Conservation (phyloP, 306 rosid species). For the Fragaria vesca region DNA sequence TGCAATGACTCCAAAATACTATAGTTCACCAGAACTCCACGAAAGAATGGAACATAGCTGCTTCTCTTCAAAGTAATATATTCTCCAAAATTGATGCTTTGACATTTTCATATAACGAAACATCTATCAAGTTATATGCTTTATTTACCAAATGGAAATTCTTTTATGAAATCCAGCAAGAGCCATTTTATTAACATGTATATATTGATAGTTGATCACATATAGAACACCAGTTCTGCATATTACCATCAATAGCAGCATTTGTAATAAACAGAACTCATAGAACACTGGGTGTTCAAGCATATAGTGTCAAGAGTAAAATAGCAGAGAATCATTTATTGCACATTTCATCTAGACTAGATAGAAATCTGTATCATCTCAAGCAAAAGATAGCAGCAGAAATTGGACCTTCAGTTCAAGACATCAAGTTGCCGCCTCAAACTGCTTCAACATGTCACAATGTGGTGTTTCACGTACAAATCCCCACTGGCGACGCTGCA, state of each 20-base stretch:
- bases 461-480: slow-evolving; percentile 85
- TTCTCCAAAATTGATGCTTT: background rate
- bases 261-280: background rate
- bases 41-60: background rate
- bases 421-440: slow-evolving; percentile 41
- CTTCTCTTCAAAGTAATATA: background rate
- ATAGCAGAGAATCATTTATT: slow-evolving; percentile 37
- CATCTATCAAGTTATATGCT: background rate
- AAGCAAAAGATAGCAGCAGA: slow-evolving; percentile 32
- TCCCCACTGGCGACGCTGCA: slow-evolving; percentile 94
- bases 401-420: slow-evolving; percentile 39
- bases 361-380: slow-evolving; percentile 40
- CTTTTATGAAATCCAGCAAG: background rate
- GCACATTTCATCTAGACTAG: slow-evolving; percentile 15
- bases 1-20: background rate
- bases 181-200: background rate
- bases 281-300: background rate
- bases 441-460: slow-evolving; percentile 73
- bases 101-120: background rate
- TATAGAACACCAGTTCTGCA: background rate
- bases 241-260: background rate
- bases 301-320: background rate
- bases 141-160: background rate
- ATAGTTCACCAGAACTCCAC: background rate
- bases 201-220: background rate